Base-by-base conservation (phyloP, 2,329 filamentous ascomycete species). In the Cladorrhinum sp. region DNA sequence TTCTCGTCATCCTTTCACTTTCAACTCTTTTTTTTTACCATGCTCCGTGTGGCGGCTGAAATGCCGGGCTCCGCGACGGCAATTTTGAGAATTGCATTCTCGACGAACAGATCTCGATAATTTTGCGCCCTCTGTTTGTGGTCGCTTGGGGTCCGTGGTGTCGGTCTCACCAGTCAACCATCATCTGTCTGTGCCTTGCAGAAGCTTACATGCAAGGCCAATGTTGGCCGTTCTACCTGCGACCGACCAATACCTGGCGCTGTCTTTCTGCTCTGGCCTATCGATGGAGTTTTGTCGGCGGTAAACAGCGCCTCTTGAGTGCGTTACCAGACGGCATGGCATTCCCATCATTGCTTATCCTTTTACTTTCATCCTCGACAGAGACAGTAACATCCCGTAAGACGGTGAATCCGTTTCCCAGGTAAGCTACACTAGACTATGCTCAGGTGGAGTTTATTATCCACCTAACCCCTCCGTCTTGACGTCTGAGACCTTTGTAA, bases 401-500 rank as follows among this genome's bases (percentile, higher is more conserved):
- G 20, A 10, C 41, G 41, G 18, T 45, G 16, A 22, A 45, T 45
- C 41, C 16, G 18, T 45, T 18, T 5, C 4, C 16, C 36, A 6
- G 12, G 5, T 13, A 13, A 6, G 4, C 36, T 24, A 45, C 22
- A 22, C 18, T 22, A 10, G 16, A 24, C 12, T 29, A 12, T 7
- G 23, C 16, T 18, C 12, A 23, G 12, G 16, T 41, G 16, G 16
- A 41, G 10, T 41, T 3, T 5, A 13, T 13, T 45, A 22, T 12
- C 13, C 24, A 27, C 18, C 57, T 38, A 53, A 16, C 16, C 22
- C n/a, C 24, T 27, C 62, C 65, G 67, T 70, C 67, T 68, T 66
- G 69, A 66, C 55, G 57, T 53, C 24, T 56, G 38, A 22, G 18
- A 25, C 24, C 38, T 52, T 54, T 38, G 41, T 57, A 59, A 25